phyloP scores from a whole-genome alignment of 2,329 filamentous ascomycete species.

The Alternaria ventricosa region DNA sequence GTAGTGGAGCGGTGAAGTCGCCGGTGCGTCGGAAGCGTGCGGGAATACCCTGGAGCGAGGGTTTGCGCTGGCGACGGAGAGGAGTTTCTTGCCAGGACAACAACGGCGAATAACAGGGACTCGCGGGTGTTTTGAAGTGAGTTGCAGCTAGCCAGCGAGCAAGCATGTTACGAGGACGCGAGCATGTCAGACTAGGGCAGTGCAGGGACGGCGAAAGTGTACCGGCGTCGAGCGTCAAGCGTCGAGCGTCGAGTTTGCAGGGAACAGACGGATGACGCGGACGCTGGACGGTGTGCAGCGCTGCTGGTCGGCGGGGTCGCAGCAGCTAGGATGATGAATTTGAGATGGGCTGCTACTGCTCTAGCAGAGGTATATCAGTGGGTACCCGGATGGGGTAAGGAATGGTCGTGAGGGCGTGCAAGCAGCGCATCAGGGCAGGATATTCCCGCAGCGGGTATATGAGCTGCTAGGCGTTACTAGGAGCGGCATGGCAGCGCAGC shows the following conservation, averaged over 20 bases:
- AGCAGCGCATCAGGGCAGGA: conserved; percentile 13
- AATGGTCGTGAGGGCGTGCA: not conserved
- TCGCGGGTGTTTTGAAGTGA: conserved; percentile 36
- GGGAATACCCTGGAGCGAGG: conserved; percentile 38
- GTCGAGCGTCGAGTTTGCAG: conserved; percentile 14
- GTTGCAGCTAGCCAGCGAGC: conserved; percentile 24
- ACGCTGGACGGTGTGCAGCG: conserved; percentile 4
- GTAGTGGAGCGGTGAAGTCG: conserved; percentile 38
- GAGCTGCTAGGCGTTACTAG: not conserved
- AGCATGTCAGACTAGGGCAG: conserved; percentile 23
- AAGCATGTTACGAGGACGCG: conserved; percentile 22
- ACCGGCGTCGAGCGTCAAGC: conserved; percentile 13
- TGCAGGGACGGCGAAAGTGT: conserved; percentile 20
- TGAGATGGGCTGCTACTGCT: not conserved
- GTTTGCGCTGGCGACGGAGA: conserved; percentile 36
- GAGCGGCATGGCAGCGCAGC: not conserved
- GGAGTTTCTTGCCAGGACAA: conserved; percentile 29
- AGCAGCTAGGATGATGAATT: conserved; percentile 5
- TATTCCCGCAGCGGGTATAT: conserved; percentile 10
- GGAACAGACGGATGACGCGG: conserved; percentile 41
- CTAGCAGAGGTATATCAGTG: not conserved
- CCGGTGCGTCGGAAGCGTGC: conserved; percentile 39
- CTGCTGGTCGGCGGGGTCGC: conserved; percentile 26
- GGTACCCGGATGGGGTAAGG: not conserved
- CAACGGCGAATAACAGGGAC: conserved; percentile 33